Percentiles rank a stretch among this genome's conserved stretches.
These are phyloP conservation scores for Eustoma russellianum DNA, from an alignment of 257 asterid genomes.

Conservation along the genomic window DNA sequence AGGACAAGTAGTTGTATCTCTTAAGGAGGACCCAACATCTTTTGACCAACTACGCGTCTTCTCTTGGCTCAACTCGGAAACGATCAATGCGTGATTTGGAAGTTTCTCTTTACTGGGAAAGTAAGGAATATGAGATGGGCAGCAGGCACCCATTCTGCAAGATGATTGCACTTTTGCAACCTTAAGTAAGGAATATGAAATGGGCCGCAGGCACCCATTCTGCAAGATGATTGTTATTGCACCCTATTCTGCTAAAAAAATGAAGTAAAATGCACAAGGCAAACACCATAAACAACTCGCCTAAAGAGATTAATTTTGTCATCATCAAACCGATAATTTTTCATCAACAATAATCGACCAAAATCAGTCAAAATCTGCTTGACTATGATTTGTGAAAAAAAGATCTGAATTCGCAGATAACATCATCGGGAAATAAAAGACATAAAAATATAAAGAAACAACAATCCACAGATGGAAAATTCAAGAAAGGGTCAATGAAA, in stretches of 20 bases:
- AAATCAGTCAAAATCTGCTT: conserved; percentile 5
- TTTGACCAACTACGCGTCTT: no score
- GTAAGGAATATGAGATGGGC: background rate
- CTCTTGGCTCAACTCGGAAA: no score
- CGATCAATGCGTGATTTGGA: no score
- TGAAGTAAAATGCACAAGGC: background rate
- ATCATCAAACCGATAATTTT: no score
- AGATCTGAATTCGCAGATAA: background rate
- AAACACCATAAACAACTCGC: background rate
- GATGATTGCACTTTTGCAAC: background rate
- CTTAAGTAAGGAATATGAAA: background rate
- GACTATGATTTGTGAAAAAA: background rate
- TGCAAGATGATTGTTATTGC: background rate
- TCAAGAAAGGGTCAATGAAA: background rate
- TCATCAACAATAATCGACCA: background rate
- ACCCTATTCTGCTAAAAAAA: background rate
- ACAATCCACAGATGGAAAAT: no score
- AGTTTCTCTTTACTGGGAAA: no score
- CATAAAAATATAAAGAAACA: background rate
- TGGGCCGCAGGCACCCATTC: background rate
- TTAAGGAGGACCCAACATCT: no score
- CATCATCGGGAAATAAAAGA: background rate
- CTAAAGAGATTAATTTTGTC: background rate
- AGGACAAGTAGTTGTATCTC: no score
- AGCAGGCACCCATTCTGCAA: no score